A percentile compares a stretch with the other conserved stretches of the same genome.
phyloP scores from a whole-genome alignment of 176 grass and related monocot genomes.

The Oryza meyeriana region DNA sequence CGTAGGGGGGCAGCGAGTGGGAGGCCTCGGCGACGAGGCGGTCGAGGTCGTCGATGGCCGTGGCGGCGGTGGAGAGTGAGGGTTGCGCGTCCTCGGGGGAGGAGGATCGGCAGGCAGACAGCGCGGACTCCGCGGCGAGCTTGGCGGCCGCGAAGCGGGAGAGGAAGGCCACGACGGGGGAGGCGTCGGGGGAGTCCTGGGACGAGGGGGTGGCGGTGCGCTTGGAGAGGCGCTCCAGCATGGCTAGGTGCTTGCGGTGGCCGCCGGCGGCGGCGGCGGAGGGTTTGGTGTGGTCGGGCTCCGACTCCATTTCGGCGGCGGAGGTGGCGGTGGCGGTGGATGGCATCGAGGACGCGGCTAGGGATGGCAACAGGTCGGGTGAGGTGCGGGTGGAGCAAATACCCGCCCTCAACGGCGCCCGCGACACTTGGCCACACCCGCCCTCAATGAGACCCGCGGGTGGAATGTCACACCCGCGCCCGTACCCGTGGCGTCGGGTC shows the following conservation, averaged over 20 bases:
- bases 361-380: no score
- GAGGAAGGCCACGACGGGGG: constrained; percentile 46
- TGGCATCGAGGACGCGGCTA: background rate
- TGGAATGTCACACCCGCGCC: no score
- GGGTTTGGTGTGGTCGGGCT: constrained; percentile 26
- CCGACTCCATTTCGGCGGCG: constrained; percentile 34
- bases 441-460: no score
- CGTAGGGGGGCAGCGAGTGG: constrained; percentile 69
- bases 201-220: constrained; percentile 26
- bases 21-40: constrained; percentile 69
- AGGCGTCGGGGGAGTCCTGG: constrained; percentile 2
- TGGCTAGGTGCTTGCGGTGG: constrained; percentile 68
- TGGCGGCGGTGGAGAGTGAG: constrained; percentile 35
- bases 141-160: constrained; percentile 46
- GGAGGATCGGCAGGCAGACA: constrained; percentile 44
- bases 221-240: constrained; percentile 81
- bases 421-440: no score
- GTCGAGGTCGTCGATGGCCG: constrained; percentile 59
- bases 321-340: background rate
- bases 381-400: no score
- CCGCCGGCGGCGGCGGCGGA: background rate
- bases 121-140: constrained; percentile 54
- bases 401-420: no score
- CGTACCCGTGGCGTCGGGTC: no score
- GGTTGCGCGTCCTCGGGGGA: background rate